Conservation (phyloP, 164 flowering plant species). For the Piper longum region DNA sequence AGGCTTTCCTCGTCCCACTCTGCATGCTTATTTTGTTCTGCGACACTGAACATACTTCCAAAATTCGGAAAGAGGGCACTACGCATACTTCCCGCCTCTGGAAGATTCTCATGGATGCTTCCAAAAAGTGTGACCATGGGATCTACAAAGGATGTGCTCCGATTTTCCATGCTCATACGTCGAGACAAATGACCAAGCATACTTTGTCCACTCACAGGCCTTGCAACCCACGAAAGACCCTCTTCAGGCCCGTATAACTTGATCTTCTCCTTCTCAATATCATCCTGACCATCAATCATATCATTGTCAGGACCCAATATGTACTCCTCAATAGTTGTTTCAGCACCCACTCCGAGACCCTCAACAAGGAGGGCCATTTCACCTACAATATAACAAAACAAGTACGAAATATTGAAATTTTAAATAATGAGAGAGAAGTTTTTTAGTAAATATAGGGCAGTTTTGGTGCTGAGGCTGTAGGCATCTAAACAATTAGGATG, state of each 20-base stretch:
- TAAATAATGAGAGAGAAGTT: background rate
- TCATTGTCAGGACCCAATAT: slow-evolving; percentile 67
- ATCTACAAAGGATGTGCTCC: slow-evolving; percentile 53
- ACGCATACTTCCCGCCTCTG: slow-evolving; percentile 49
- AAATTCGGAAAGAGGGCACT: slow-evolving; percentile 43
- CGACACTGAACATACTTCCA: slow-evolving; percentile 43
- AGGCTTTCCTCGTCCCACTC: slow-evolving; percentile 50
- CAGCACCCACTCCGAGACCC: slow-evolving; percentile 86
- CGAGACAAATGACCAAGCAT: slow-evolving; percentile 54
- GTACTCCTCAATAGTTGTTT: slow-evolving; percentile 73
- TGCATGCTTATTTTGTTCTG: slow-evolving; percentile 23
- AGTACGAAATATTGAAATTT: too few relatives aligned
- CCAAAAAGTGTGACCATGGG: slow-evolving; percentile 87
- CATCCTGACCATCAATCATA: slow-evolving; percentile 34
- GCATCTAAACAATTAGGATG: too few relatives aligned
- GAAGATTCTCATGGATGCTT: slow-evolving; percentile 83
- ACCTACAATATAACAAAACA: slow-evolving; percentile 25
- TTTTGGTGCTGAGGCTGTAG: too few relatives aligned
- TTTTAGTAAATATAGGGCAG: too few relatives aligned
- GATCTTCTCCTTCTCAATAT: slow-evolving; percentile 32
- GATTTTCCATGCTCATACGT: slow-evolving; percentile 59
- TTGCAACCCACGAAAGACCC: slow-evolving; percentile 85
- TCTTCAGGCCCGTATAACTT: slow-evolving; percentile 68
- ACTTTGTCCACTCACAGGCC: slow-evolving; percentile 68
- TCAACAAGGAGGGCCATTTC: slow-evolving; percentile 95